Base-by-base conservation (phyloP, 106 monocot genomes). In the Dendrobium chrysotoxum region DNA sequence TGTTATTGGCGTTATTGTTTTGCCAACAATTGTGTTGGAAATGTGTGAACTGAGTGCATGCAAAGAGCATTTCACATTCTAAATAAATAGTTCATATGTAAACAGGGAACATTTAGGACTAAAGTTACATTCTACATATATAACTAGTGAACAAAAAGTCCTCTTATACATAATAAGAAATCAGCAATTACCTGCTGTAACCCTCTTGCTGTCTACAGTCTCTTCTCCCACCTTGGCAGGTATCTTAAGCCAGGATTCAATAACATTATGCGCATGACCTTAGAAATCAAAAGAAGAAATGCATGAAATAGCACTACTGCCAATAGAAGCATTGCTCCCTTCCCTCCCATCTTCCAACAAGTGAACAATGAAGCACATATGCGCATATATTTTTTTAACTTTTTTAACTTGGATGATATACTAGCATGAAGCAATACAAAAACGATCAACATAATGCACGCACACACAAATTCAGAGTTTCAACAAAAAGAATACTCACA, bases 161-260 rank as follows among this genome's bases (percentile, higher is more conserved):
- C 26, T 68, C 68, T 68, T n/a, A 53, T 21, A 78, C 30, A 71
- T 46, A 30, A 67, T 15, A 25, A 77, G 53, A 47, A 10, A 76
- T 42, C 15, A 80, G 41, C 5, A 77, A 78, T 88, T 83, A 86
- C 89, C 89, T 87, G 68, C 81, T 68, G 28, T 70, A 40, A 78
- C 75, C 28, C 10, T 76, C 47, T 53, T 57, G 40, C 75, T 81
- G 10, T 57, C 53, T 38, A 21, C 44, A 28, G 53, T 28, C 61
- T 83, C 45, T 26, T 84, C 83, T 75, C 53, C 78, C 18, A 26
- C 75, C 53, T 83, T 87, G 30, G 46, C 72, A 72, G 82, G 82
- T 21, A 86, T 77, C 75, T 85, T 85, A 75, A 97, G 81, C 97
- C 92, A 97, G 65, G 84, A 86, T 78, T 92, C 82, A 68, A 97